These are phyloP conservation scores for Neurospora sp. DNA, from an alignment of 495 filamentous ascomycete genomes.

Conservation along the genomic window DNA sequence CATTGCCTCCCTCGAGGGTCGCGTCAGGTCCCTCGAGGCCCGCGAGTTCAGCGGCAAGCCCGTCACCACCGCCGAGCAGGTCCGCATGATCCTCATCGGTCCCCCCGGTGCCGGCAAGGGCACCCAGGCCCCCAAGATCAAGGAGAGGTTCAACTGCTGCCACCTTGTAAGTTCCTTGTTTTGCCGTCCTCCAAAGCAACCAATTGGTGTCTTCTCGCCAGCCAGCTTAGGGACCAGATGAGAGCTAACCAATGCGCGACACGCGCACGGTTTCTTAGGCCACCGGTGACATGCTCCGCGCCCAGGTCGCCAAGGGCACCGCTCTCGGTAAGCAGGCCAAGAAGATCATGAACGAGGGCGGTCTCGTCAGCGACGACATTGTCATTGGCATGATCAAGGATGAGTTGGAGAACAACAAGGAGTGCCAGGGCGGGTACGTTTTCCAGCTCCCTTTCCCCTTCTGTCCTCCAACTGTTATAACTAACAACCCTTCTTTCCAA, in stretches of 20 bases:
- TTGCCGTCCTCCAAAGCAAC: not conserved
- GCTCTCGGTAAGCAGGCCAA: conserved; percentile 89
- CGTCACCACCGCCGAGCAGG: conserved; percentile 44
- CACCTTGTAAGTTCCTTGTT: conserved; percentile 64
- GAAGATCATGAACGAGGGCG: conserved; percentile 99
- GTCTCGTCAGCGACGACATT: conserved; percentile 96
- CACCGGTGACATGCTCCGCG: conserved; percentile 97
- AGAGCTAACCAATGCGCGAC: not conserved
- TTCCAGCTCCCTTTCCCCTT: not conserved
- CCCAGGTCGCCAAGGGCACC: conserved; percentile 97
- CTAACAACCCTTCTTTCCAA: conserved; percentile 1
- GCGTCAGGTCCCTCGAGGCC: conserved; percentile 68
- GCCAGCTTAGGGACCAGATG: not conserved
- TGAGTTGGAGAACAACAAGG: conserved; percentile 83
- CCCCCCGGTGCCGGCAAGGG: conserved; percentile 98
- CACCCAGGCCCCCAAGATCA: conserved; percentile 94
- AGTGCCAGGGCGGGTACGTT: conserved; percentile 92
- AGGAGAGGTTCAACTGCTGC: conserved; percentile 93
- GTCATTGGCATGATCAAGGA: conserved; percentile 98
- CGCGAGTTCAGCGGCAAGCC: conserved; percentile 37
- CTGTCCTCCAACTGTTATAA: not conserved
- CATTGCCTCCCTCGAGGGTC: conserved; percentile 72
- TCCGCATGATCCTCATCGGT: conserved; percentile 96
- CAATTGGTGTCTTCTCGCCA: not conserved
- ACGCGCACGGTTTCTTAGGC: conserved; percentile 44